Evolutionary conservation across 2,329 filamentous ascomycete genomes (phyloP).

Genomic region (Pyrenochaeta sp.): DNA sequence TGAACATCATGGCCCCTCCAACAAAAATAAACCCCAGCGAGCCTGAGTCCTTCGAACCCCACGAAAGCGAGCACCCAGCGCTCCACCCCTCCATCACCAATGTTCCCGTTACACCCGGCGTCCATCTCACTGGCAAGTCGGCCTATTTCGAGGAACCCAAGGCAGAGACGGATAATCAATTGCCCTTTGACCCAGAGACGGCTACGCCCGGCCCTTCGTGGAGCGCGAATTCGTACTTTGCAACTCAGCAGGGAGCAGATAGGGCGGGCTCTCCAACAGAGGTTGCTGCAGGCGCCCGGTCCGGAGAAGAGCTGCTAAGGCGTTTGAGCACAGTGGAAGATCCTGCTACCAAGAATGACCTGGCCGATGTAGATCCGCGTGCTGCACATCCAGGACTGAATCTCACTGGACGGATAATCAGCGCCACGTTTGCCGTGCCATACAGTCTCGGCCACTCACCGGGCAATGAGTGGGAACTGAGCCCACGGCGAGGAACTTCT

Average conservation of each 20-base stretch:
- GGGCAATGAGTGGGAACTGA: slow-evolving; percentile 71
- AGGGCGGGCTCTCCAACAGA: slow-evolving; percentile 49
- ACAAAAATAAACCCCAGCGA: slow-evolving; percentile 24
- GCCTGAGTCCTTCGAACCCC: slow-evolving; percentile 35
- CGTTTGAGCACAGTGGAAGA: slow-evolving; percentile 59
- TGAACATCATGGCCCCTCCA: slow-evolving; percentile 36
- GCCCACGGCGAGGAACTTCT: slow-evolving; percentile 83
- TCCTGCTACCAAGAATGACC: slow-evolving; percentile 48
- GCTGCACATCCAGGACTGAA: slow-evolving; percentile 65
- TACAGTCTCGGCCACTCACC: slow-evolving; percentile 65
- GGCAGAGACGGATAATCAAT: slow-evolving; percentile 21
- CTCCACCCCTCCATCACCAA: slow-evolving; percentile 49
- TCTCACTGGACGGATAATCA: slow-evolving; percentile 70
- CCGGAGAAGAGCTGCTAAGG: slow-evolving; percentile 61
- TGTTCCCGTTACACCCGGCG: slow-evolving; percentile 55
- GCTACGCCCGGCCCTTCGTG: slow-evolving; percentile 45
- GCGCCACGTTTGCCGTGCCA: slow-evolving; percentile 69
- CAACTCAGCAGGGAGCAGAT: slow-evolving; percentile 28
- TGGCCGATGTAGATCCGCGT: slow-evolving; percentile 62
- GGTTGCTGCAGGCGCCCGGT: slow-evolving; percentile 55
- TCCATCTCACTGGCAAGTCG: slow-evolving; percentile 46
- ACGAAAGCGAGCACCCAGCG: slow-evolving; percentile 48
- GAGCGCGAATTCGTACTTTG: slow-evolving; percentile 50
- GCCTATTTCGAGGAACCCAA: slow-evolving; percentile 46
- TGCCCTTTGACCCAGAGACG: slow-evolving; percentile 42